Evolutionary conservation across 371 early-diverging fungal genomes (phyloP), one percentile per base, ranked within the genome.

Genomic region (Apophysomyces elegans): DNA sequence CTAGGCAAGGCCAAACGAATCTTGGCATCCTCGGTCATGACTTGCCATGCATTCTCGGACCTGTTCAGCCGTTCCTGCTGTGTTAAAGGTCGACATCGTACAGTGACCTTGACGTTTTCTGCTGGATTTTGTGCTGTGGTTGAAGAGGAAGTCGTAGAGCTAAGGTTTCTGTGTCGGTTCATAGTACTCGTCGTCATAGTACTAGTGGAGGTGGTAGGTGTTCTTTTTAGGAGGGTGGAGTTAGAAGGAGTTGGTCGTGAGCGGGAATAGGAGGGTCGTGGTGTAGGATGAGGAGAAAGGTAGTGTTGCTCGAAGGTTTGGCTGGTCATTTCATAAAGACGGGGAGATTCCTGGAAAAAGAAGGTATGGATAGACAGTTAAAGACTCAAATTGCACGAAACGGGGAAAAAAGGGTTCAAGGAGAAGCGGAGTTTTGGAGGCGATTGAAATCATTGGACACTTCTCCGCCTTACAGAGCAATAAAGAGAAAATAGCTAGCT

Each of bases 61-160:
- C 41, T 60, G 9, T 21, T 50, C 54, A 50, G 21, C 21, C n/a
- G n/a, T 56, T 76, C 76, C 16, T 67, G 66, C 41, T 71, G 58
- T 3, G 72, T 65, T 43, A 68, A 47, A 35, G 81, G 81, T 43
- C 81, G 64, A 65, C 81, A 78, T 7, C 81, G 72, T 0, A 81
- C 78, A 61, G 70, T 70, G 37, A 81, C 81, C 37, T 81, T 70
- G 4, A 81, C 73, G 44, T 76, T 78, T 64, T 81, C 81, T 8
- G 21, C 21, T 5, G 54, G 9, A 21, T 21, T 16, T 21, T 9
- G 16, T 16, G 54, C 21, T 50, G 54, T 50, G 54, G 32, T 50
- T 26, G 32, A 26, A 26, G 32, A 26, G 32, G 32, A 26, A 26
- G 32, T 26, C 32, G 32, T 26, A 26, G 32, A 26, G 21, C 54